These are phyloP conservation scores for Microbotryum saponariae DNA, from an alignment of 1,284 basidiomycete species.

Conservation along the genomic window DNA sequence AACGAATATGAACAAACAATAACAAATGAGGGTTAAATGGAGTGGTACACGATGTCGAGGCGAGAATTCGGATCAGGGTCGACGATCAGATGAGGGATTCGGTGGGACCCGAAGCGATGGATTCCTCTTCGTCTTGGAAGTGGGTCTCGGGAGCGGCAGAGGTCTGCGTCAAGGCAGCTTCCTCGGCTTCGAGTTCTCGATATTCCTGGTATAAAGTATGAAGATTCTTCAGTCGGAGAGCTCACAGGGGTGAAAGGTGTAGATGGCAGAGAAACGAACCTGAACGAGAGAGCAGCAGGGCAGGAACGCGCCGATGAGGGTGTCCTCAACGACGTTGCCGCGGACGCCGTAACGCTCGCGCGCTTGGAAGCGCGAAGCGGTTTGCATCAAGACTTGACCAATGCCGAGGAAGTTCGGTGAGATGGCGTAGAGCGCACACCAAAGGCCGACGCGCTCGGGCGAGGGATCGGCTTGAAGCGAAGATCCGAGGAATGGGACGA, in stretches of 20 bases:
- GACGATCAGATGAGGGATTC: no score
- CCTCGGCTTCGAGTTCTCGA: conserved; percentile 28
- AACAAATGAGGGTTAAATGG: no score
- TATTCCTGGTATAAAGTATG: conserved; percentile 6
- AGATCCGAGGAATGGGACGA: background rate
- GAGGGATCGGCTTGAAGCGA: conserved; percentile 9
- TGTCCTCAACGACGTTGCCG: conserved; percentile 24
- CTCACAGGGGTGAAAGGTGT: background rate
- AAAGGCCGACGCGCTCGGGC: conserved; percentile 14
- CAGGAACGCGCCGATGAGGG: conserved; percentile 13
- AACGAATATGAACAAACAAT: no score
- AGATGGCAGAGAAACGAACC: background rate
- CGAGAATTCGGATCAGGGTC: no score
- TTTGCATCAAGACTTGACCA: conserved; percentile 20
- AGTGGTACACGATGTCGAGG: no score
- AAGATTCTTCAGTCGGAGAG: background rate
- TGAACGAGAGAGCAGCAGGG: background rate
- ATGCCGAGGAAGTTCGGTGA: conserved; percentile 22
- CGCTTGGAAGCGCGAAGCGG: conserved; percentile 20
- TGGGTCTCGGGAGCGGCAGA: conserved; percentile 1
- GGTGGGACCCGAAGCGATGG: background rate
- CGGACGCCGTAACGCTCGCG: conserved; percentile 25
- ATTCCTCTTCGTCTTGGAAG: conserved; percentile 24
- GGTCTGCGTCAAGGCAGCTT: conserved; percentile 6
- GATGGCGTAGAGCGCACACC: conserved; percentile 24